Evolutionary conservation across 2,329 filamentous ascomycete genomes (phyloP).

Genomic region (Whalleya microplaca): DNA sequence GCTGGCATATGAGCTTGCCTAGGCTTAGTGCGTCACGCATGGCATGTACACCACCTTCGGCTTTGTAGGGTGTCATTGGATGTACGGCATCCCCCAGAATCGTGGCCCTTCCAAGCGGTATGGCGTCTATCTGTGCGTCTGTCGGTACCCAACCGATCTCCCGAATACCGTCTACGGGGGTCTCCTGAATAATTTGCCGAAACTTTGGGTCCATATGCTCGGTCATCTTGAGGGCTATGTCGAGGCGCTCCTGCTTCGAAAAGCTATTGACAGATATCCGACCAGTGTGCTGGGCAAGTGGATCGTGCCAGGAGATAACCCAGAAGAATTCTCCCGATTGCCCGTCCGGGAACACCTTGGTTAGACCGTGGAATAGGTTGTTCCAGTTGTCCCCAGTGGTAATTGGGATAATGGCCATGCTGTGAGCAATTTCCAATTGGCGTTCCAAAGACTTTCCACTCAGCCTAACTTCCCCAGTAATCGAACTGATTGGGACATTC

Average conservation of each 20-base stretch:
- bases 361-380: slow-evolving; percentile 25
- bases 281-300: slow-evolving; percentile 40
- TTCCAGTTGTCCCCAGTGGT: slow-evolving; percentile 19
- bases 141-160: slow-evolving; percentile 21
- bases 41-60: slow-evolving; percentile 23
- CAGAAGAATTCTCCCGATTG: slow-evolving; percentile 25
- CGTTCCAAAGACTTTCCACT: slow-evolving; percentile 25
- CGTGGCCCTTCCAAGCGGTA: slow-evolving; percentile 19
- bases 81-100: slow-evolving; percentile 26
- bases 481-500: slow-evolving; percentile 27
- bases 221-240: slow-evolving; percentile 34
- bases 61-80: slow-evolving; percentile 26
- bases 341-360: slow-evolving; percentile 16
- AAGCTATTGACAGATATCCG: slow-evolving; percentile 13
- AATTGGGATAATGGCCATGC: slow-evolving; percentile 24
- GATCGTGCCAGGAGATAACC: slow-evolving; percentile 21
- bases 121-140: slow-evolving; percentile 19
- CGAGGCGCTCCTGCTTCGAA: slow-evolving; percentile 57
- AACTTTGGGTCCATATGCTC: slow-evolving; percentile 22
- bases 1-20: slow-evolving; percentile 24
- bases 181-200: slow-evolving; percentile 16
- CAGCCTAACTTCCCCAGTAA: slow-evolving; percentile 25
- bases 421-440: slow-evolving; percentile 31
- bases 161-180: slow-evolving; percentile 8
- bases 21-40: slow-evolving; percentile 53